Evolutionary conservation across 139 green algal genomes (phyloP).

Genomic region (Chlamydomonas applanata): DNA sequence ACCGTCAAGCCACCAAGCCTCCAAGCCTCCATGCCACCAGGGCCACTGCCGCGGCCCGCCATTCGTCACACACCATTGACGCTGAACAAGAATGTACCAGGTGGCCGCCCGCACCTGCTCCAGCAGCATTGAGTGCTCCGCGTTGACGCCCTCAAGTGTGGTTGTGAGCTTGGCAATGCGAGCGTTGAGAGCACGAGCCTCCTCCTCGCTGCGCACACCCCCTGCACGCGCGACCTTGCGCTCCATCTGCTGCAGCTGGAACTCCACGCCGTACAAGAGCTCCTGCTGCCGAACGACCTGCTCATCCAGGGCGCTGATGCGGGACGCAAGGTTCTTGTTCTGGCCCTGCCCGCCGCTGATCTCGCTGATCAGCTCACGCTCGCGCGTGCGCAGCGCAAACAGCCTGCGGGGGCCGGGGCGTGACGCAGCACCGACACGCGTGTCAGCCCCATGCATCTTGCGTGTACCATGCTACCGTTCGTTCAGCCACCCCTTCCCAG

Average conservation of each 20-base stretch:
- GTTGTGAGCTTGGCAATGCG: conserved; percentile 62
- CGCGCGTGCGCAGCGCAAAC: conserved; percentile 55
- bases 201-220: conserved; percentile 75
- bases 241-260: conserved; percentile 82
- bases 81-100: too few relatives aligned
- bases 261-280: conserved; percentile 84
- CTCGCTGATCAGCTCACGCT: conserved; percentile 71
- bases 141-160: conserved; percentile 55
- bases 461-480: too few relatives aligned
- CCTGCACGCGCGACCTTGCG: conserved; percentile 70
- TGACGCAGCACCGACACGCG: too few relatives aligned
- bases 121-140: conserved; percentile 69
- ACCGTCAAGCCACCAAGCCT: background rate
- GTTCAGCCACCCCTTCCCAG: too few relatives aligned
- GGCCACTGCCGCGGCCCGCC: too few relatives aligned
- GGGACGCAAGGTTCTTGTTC: conserved; percentile 69
- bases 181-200: conserved; percentile 69
- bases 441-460: too few relatives aligned
- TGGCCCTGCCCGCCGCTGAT: conserved; percentile 72
- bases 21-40: too few relatives aligned
- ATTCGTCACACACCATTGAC: too few relatives aligned
- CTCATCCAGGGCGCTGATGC: conserved; percentile 60
- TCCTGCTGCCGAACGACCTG: conserved; percentile 78
- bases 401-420: conserved; percentile 29
- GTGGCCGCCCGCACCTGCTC: conserved; percentile 42